Base-by-base conservation (phyloP, 495 filamentous ascomycete species). In the Podospora pseudocomata region DNA sequence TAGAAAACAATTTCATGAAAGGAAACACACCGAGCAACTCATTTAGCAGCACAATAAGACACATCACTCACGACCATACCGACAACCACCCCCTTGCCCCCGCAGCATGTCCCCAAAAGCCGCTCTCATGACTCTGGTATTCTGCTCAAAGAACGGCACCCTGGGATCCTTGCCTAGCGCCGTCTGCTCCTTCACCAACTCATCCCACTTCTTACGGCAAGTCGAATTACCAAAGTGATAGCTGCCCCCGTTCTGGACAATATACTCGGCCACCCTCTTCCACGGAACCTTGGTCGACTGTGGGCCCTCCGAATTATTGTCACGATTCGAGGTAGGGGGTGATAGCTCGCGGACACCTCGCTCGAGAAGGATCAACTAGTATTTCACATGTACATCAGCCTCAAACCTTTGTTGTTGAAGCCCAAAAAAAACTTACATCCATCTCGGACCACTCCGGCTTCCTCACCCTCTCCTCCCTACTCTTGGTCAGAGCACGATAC, bases 151-250 rank as follows among this genome's bases (percentile, higher is more conserved):
- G 55, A 75, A 76, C 5, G 56, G 49, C 30, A 7, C 0, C 0
- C 58, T 69, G 63, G 72, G 0, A 26, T 68, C 65, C 62, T 60
- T 72, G 1, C 71, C 69, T 15, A 32, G 20, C 5, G 34, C 66
- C 4, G 18, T 34, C 54, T 69, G 70, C 39, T 78, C 70, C 1
- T 69, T 64, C 59, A 76, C 72, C 67, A 85, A 72, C 65, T 84
- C 81, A 67, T 88, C 81, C 85, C 89, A 97, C 74, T 92, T 91
- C 82, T 92, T 96, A 76, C 92, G 92, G 73, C 91, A 94, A 0
- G 93, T 97, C 2, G 91, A 88, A 76, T 93, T 89, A 1, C 92
- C 93, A 76, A 97, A 97, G 59, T 83, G 85, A 75, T 97, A 97
- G 2, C 87, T 89, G 0, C 92, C 93, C 18, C 92, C 94, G 67